Evolutionary conservation across 345 rosid species (phyloP).

Genomic region (Draba incana): DNA sequence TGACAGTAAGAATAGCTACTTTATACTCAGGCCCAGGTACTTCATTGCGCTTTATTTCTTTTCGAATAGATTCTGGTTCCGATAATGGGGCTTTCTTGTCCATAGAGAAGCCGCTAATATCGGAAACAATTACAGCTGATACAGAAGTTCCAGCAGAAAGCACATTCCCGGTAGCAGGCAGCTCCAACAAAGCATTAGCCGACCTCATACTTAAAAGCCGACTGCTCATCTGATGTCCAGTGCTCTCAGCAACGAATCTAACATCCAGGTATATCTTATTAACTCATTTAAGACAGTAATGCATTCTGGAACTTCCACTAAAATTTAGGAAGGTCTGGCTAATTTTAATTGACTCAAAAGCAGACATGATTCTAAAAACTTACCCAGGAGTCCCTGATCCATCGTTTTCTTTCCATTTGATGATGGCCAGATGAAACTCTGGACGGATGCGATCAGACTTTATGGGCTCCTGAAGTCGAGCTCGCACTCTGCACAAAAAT

Average conservation of each 20-base stretch:
- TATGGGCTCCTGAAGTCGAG: constrained; percentile 65
- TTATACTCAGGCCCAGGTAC: constrained; percentile 45
- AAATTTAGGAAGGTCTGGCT: constrained; percentile 12
- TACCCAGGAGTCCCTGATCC: constrained; percentile 92
- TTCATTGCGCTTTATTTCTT: constrained; percentile 40
- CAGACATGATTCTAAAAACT: constrained; percentile 33
- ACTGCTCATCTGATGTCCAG: constrained; percentile 90
- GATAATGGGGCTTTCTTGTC: constrained; percentile 38
- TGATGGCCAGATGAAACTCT: constrained; percentile 77
- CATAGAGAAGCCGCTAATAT: constrained; percentile 46
- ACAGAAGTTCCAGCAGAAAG: constrained; percentile 77
- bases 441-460: constrained; percentile 64
- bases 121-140: constrained; percentile 69
- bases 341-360: constrained; percentile 10
- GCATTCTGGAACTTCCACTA: constrained; percentile 5
- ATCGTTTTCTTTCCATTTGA: constrained; percentile 78
- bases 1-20: constrained; percentile 85
- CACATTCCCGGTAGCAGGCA: constrained; percentile 65
- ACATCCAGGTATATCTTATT: constrained; percentile 33
- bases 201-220: constrained; percentile 91
- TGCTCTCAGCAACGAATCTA: constrained; percentile 95
- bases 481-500: constrained; percentile 60
- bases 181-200: constrained; percentile 86
- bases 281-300: constrained; percentile 15
- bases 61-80: constrained; percentile 43